Conservation (phyloP, 2,329 filamentous ascomycete genomes). For the Fusarium devonianum region DNA sequence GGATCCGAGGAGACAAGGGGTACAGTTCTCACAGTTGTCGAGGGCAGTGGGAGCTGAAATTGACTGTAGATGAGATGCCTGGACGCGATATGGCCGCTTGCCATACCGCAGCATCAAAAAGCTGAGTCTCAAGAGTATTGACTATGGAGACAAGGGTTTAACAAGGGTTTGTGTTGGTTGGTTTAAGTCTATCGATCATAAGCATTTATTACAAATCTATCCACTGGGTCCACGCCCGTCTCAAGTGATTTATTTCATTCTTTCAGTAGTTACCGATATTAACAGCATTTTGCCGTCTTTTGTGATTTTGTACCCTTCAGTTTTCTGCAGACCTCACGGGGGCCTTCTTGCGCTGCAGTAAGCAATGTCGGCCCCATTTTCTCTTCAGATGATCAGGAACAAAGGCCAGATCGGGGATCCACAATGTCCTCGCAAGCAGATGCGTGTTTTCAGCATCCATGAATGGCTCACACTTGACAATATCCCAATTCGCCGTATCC, state of each 20-base stretch:
- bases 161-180: too few relatives aligned
- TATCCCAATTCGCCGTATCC: constrained; percentile 79
- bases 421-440: constrained; percentile 77
- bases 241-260: too few relatives aligned
- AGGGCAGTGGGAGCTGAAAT: constrained; percentile 22
- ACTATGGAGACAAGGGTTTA: too few relatives aligned
- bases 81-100: too few relatives aligned
- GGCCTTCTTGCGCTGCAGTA: constrained; percentile 67
- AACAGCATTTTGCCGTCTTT: too few relatives aligned
- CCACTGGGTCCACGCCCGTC: too few relatives aligned
- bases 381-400: constrained; percentile 75
- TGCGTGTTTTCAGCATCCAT: constrained; percentile 80
- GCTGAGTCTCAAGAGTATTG: too few relatives aligned
- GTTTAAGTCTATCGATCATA: too few relatives aligned
- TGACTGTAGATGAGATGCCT: not conserved
- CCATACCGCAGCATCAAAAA: too few relatives aligned
- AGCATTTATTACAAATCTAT: too few relatives aligned
- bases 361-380: constrained; percentile 88
- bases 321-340: not conserved
- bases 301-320: too few relatives aligned
- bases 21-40: constrained; percentile 31
- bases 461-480: constrained; percentile 77
- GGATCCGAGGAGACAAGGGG: constrained; percentile 2
- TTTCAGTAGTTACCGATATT: too few relatives aligned
- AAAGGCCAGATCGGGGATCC: constrained; percentile 76